Evolutionary conservation across 2,329 filamentous ascomycete genomes (phyloP).

Genomic region (Kalmusia sp.): DNA sequence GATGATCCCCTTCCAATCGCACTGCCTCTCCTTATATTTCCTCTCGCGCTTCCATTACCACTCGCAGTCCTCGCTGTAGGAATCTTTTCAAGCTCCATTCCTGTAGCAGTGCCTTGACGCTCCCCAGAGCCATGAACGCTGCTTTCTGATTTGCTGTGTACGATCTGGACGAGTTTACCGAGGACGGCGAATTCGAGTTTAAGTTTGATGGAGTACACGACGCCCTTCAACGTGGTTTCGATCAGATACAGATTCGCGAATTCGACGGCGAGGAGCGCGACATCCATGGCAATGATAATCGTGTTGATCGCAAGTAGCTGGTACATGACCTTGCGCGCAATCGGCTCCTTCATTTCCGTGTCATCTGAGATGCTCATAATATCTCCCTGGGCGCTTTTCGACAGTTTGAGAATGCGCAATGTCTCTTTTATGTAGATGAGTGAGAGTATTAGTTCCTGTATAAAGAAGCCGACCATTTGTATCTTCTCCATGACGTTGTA

Average conservation of each 20-base stretch:
- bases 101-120: constrained; percentile 5
- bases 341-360: constrained; percentile 27
- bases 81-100: constrained; percentile 26
- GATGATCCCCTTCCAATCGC: not conserved
- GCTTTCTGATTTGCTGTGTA: constrained; percentile 30
- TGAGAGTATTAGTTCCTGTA: constrained; percentile 49
- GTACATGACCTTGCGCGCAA: constrained; percentile 39
- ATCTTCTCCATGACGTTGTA: constrained; percentile 55
- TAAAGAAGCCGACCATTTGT: constrained; percentile 53
- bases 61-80: constrained; percentile 11
- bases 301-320: constrained; percentile 44
- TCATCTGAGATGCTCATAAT: constrained; percentile 41
- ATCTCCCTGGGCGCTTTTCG: constrained; percentile 32
- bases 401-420: constrained; percentile 51
- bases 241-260: constrained; percentile 44
- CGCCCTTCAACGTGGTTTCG: constrained; percentile 48
- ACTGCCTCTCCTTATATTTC: not conserved
- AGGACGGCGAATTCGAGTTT: constrained; percentile 66
- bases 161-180: constrained; percentile 51
- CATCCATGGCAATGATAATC: constrained; percentile 43
- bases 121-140: constrained; percentile 12
- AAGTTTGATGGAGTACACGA: constrained; percentile 56
- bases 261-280: constrained; percentile 35
- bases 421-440: constrained; percentile 63
- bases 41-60: not conserved